Base-by-base conservation (phyloP, 2,329 filamentous ascomycete species). In the Didymella exigua region DNA sequence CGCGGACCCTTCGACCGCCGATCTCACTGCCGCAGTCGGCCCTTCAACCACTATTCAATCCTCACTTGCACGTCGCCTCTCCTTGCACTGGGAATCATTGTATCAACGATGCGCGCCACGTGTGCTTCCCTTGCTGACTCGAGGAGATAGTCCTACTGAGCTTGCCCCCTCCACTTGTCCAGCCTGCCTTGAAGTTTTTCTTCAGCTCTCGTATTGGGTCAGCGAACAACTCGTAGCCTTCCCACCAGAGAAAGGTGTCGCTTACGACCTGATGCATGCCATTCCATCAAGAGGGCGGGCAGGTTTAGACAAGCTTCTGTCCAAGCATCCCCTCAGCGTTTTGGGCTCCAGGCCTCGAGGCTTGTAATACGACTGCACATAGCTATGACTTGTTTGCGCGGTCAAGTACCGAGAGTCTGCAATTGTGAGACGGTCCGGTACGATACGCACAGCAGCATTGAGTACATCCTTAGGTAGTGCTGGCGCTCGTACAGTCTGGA, bases 331-430 rank as follows among this genome's bases (percentile, higher is more conserved):
- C 62, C 54, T 24, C 19, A 62, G 16, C 2, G 61, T 60, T 10
- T 49, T 54, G 7, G 66, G 63, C 29, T 49, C 49, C 0, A 56
- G 26, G 14, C 30, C 30, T 18, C 45, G 38, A 4, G 37, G 42
- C 34, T 59, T 63, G 59, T 66, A 70, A 21, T 54, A 52, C 18
- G 43, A 50, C 10, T 56, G 21, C 13, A 58, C 37, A 31, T 68
- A 68, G 4, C 38, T 34, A 5, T 57, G 34, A 9, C 58, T 63
- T 5, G 67, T 65, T 14, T 47, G 45, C 1, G 49, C 34, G 10
- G 48, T 58, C 33, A 70, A 21, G 27, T 57, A 68, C 18, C 65
- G 58, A 4, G 56, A 41, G 45, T 68, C 62, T 9, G 60, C 29
- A 24, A 69, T 64, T n/a, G 62, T 65, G 27, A 66, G 52, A 43